Evolutionary conservation across 2,329 filamentous ascomycete species (phyloP).

Genomic region (Chaetomium olivaceum): DNA sequence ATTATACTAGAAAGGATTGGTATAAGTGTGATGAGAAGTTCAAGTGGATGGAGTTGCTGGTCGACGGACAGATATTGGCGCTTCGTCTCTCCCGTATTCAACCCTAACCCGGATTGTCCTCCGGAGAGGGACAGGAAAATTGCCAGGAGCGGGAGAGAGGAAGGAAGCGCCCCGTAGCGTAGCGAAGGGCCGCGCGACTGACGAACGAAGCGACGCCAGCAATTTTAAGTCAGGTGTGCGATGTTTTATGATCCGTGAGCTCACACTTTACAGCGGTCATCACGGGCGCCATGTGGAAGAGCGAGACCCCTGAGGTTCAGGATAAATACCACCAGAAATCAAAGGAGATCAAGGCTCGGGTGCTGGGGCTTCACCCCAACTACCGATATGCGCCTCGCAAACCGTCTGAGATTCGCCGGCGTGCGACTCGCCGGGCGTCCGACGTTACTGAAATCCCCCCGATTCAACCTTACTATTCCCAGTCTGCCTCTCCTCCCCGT

Average conservation of each 20-base stretch:
- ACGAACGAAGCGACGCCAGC: too few relatives aligned
- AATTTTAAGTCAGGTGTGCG: slow-evolving; percentile 34
- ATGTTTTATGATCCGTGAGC: slow-evolving; percentile 10
- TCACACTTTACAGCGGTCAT: slow-evolving; percentile 39
- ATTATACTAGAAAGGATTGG: too few relatives aligned
- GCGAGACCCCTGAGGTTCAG: slow-evolving; percentile 31
- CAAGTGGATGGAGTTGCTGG: too few relatives aligned
- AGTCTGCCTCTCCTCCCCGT: neutral
- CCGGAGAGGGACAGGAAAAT: too few relatives aligned
- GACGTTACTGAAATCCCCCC: neutral
- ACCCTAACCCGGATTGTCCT: too few relatives aligned
- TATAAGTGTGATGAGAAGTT: too few relatives aligned
- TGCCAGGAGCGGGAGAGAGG: too few relatives aligned
- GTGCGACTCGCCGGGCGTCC: slow-evolving; percentile 1
- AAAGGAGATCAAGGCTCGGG: slow-evolving; percentile 18
- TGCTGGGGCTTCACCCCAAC: slow-evolving; percentile 33
- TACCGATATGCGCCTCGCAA: slow-evolving; percentile 45
- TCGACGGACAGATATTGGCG: too few relatives aligned
- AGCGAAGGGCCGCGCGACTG: too few relatives aligned
- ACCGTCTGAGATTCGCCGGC: slow-evolving; percentile 26
- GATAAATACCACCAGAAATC: slow-evolving; percentile 23
- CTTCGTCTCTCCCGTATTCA: too few relatives aligned
- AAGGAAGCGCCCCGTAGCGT: too few relatives aligned
- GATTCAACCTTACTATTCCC: neutral
- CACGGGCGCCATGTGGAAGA: slow-evolving; percentile 42